Conservation (phyloP, 148 eudicot species). For the Beta vulgaris region DNA sequence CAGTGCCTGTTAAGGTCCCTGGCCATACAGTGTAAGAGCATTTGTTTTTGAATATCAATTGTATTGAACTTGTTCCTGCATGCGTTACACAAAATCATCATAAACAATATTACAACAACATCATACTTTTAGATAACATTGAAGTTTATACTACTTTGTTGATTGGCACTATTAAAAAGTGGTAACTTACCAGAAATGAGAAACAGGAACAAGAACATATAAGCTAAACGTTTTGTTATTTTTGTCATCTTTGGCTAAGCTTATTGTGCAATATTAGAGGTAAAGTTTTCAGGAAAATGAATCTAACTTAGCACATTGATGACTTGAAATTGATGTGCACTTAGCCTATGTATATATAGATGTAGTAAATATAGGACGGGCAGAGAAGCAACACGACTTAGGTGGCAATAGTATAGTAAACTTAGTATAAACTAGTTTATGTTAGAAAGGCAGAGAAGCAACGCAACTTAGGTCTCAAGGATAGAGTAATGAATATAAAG, state of each 20-base stretch:
- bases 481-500: not conserved
- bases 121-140: no score
- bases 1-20: slow-evolving; percentile 42
- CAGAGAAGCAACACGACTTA: not conserved
- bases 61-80: slow-evolving; percentile 32
- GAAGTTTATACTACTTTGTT: no score
- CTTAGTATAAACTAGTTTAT: no score
- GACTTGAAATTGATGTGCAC: not conserved
- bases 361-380: not conserved
- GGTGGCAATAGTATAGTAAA: not conserved
- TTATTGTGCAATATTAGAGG: not conserved
- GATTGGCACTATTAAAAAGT: not conserved
- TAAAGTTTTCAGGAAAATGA: not conserved
- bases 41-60: slow-evolving; percentile 39
- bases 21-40: slow-evolving; percentile 56
- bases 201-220: slow-evolving; percentile 1
- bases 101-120: no score
- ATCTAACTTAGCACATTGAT: not conserved
- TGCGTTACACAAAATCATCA: no score
- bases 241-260: not conserved
- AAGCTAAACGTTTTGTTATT: not conserved
- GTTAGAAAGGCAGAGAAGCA: not conserved
- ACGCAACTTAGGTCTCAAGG: not conserved
- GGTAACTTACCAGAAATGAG: slow-evolving; percentile 6
- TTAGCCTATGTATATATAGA: not conserved